Base-by-base conservation (phyloP, 352 stramenopile genomes). In the Globisporangium canariense region DNA sequence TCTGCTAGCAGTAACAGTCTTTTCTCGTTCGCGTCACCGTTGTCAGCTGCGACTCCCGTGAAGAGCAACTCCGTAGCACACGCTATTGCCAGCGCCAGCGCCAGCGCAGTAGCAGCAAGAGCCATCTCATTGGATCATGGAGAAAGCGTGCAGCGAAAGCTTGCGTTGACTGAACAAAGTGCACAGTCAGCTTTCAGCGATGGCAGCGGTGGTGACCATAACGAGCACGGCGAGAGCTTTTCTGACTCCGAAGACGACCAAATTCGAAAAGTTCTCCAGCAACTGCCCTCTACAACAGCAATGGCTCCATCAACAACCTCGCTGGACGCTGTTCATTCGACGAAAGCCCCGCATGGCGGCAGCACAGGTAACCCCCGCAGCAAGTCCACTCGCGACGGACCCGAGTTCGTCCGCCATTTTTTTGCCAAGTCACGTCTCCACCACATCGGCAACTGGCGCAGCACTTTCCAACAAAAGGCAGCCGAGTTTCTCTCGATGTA, bases 351-450 rank as follows among this genome's bases (percentile, higher is more conserved):
- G 49, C 38, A 11, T 50, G 7, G 40, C 0, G 7, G 40, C 0
- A 38, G 11, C 30, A 22, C 36, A 41, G 11, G 10, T 22, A 30
- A 43, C 18, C 51, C 65, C 25, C 69, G 65, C 30, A 83, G 76
- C 4, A 92, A 89, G 62, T 93, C 78, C 11, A 91, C 84, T 1
- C 73, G 71, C 54, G 87, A 93, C 65, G 85, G 87, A 5, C 71
- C 87, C 1, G 81, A 70, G 6, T 96, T 93, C 56, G 86, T 94
- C 0, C 71, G 75, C 0, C 76, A 93, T 34, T 96, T 87, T 59
- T 96, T 96, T 64, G 81, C 76, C 25, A 96, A 94, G 60, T 96
- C 88, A 9, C 69, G 88, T 28, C 61, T 96, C 11, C 88, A 96
- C 40, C 88, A 96, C 58, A 94, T 96, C 60, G 88, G 88, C 4